Percentiles rank a stretch among this genome's conserved stretches.
Conservation (phyloP, 1,139 yeast genomes). For the Pichia sp. region DNA sequence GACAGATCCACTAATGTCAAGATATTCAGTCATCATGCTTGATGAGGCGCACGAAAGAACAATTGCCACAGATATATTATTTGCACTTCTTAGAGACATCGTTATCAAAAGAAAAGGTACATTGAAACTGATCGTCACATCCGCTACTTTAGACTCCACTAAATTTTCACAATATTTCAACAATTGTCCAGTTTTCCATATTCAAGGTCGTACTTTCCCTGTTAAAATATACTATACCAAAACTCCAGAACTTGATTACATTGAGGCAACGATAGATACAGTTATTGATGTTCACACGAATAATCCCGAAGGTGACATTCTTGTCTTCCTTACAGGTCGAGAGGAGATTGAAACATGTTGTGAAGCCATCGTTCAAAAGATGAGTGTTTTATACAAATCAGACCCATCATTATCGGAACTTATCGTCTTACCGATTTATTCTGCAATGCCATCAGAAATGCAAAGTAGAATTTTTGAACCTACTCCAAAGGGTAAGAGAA, state of each 20-base stretch:
- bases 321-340: conserved; percentile 86
- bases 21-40: conserved; percentile 86
- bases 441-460: conserved; percentile 73
- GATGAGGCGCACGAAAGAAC: conserved; percentile 99
- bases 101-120: conserved; percentile 62
- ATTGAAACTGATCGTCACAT: conserved; percentile 77
- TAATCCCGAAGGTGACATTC: conserved; percentile 77
- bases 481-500: conserved; percentile 66
- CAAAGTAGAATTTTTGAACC: conserved; percentile 74
- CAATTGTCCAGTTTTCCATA: conserved; percentile 74
- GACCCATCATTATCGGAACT: conserved; percentile 66
- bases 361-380: conserved; percentile 65
- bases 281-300: conserved; percentile 80
- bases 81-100: conserved; percentile 81
- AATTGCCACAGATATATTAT: conserved; percentile 87
- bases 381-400: conserved; percentile 48
- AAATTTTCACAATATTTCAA: conserved; percentile 80
- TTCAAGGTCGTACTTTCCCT: conserved; percentile 90
- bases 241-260: conserved; percentile 83
- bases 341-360: conserved; percentile 93
- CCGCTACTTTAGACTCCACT: conserved; percentile 87
- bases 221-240: conserved; percentile 77
- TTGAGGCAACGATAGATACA: conserved; percentile 77
- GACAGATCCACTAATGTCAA: conserved; percentile 82
- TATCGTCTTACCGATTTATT: conserved; percentile 82